Evolutionary conservation across 2,329 filamentous ascomycete genomes (phyloP).

Genomic region (Trichoderma harzianum): DNA sequence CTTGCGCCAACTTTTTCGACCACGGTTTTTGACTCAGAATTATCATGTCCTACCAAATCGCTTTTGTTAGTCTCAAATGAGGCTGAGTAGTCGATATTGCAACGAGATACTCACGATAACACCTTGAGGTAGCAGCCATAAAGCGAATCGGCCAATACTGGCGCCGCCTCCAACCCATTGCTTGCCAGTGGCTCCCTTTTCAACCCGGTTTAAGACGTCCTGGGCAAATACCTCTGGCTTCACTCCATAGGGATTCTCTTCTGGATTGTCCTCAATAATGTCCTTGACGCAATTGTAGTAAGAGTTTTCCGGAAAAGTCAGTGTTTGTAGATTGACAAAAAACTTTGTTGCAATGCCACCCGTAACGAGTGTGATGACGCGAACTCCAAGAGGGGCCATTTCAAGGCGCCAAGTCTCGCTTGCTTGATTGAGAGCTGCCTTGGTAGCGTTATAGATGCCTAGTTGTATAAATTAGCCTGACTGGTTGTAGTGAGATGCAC

Average conservation of each 20-base stretch:
- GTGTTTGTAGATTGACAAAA: conserved; percentile 7
- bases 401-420: conserved; percentile 27
- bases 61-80: neutral
- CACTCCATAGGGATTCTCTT: conserved; percentile 11
- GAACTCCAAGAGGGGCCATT: conserved; percentile 28
- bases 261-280: neutral
- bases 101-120: neutral
- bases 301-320: conserved; percentile 22
- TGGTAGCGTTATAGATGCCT: conserved; percentile 28
- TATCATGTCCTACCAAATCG: neutral
- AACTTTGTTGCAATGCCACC: conserved; percentile 18
- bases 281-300: conserved; percentile 19
- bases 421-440: conserved; percentile 23
- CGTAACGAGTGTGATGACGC: conserved; percentile 25
- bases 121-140: conserved; percentile 10
- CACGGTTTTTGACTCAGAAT: neutral
- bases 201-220: conserved; percentile 22
- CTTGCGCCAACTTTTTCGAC: neutral
- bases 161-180: conserved; percentile 24
- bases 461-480: neutral
- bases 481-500: no score
- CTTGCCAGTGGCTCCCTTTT: conserved; percentile 22
- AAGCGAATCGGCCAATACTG: neutral
- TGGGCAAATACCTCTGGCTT: conserved; percentile 19
- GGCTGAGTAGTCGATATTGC: rapidly evolving